A percentile compares a stretch with the other conserved stretches of the same genome.
Evolutionary conservation across 1,284 basidiomycete species (phyloP).

Genomic region (Baeospora myosura): DNA sequence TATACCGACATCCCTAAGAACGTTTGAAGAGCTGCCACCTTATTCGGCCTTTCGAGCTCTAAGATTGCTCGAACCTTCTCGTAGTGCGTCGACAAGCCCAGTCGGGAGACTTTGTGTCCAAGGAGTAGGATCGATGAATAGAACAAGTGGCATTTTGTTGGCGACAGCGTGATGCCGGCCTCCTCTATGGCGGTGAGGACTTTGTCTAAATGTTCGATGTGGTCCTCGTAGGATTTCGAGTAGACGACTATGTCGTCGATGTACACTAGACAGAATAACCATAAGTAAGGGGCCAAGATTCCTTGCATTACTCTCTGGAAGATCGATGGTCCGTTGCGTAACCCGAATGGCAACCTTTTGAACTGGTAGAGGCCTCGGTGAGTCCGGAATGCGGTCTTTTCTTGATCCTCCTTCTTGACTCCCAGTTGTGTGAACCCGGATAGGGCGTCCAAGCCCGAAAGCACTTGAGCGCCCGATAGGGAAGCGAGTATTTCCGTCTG

Average conservation of each 20-base stretch:
- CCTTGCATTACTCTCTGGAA: conserved; percentile 13
- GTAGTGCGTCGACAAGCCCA: background rate
- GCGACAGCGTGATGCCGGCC: background rate
- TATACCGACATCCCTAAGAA: conserved; percentile 15
- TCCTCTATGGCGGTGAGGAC: background rate
- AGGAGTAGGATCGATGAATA: too few species aligned
- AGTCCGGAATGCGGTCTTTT: background rate
- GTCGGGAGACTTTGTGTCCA: background rate
- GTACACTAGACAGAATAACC: conserved; percentile 4
- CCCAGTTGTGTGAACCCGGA: background rate
- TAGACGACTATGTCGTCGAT: conserved; percentile 3
- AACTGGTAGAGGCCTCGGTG: background rate
- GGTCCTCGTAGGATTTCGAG: conserved; percentile 1
- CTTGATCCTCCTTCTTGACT: background rate
- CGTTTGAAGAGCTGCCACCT: background rate
- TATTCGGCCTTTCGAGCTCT: background rate
- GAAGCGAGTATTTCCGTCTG: background rate
- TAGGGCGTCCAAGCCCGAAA: background rate
- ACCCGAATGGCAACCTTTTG: background rate
- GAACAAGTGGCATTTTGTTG: background rate
- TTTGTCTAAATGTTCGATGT: background rate
- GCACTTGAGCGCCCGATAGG: background rate
- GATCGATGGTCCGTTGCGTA: conserved; percentile 1
- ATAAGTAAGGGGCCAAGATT: conserved; percentile 12
- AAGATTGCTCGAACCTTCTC: background rate